Evolutionary conservation across 2,329 filamentous ascomycete genomes (phyloP).

Genomic region (Xylaria sp.): DNA sequence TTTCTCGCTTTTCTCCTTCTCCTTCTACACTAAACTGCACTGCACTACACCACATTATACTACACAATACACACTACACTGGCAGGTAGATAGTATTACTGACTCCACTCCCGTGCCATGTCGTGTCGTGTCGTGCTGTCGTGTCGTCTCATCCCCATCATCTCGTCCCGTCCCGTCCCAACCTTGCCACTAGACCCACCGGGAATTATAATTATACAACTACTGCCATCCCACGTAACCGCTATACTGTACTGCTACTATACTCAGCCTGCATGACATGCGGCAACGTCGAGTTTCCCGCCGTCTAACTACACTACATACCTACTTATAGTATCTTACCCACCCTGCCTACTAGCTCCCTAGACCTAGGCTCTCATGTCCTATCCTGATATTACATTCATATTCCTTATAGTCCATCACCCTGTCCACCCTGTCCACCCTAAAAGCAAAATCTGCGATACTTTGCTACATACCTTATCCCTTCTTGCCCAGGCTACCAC

Average conservation of each 20-base stretch:
- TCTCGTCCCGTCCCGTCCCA: conserved; percentile 32
- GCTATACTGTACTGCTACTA: conserved; percentile 4
- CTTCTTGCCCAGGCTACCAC: background rate
- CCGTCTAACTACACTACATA: background rate
- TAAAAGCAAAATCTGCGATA: background rate
- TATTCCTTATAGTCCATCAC: conserved; percentile 6
- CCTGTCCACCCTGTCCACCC: background rate
- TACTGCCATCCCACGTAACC: background rate
- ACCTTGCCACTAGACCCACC: conserved; percentile 27
- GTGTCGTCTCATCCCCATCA: conserved; percentile 15
- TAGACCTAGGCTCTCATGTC: background rate
- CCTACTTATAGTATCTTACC: conserved; percentile 11
- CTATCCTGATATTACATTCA: conserved; percentile 13
- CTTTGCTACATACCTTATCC: background rate
- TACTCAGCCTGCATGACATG: conserved; percentile 29
- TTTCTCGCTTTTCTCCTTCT: background rate
- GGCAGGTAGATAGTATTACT: background rate
- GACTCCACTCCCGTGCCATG: conserved; percentile 7
- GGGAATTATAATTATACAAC: background rate
- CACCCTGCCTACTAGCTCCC: background rate
- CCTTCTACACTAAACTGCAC: background rate
- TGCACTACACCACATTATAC: background rate
- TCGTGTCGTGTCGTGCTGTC: conserved; percentile 17
- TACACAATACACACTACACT: background rate
- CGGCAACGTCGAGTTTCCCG: conserved; percentile 17